Base-by-base conservation (phyloP, 2,329 filamentous ascomycete genomes). In the Scytalidium lignicola region DNA sequence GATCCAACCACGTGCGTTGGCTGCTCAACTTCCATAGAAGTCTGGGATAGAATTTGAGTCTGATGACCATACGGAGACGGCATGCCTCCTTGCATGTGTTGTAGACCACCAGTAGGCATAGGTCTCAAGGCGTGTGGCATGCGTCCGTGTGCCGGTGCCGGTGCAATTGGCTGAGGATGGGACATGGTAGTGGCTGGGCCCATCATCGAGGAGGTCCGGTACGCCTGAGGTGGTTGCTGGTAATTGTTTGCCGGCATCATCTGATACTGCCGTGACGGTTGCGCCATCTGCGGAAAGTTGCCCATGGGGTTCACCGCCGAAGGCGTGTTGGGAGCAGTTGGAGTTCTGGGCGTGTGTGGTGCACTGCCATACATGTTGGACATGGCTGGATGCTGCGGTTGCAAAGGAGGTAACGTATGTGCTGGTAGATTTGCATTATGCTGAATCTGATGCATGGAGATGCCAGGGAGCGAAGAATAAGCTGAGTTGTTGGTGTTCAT, bases 1-100 rank as follows among this genome's bases (percentile, higher is more conserved):
- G 91, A 95, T 47, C 92, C 92, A 48, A 97, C 92, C 44, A 96
- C 92, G 64, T 96, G 92, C 26, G 90, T 93, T 15, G 88, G 88
- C 61, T 84, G 82, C 12, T 85, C 81, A 28, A 68, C 70, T 43
- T 80, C 80, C 32, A 51, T 73, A 74, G 51, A 79, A 67, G 59
- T 80, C 77, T 58, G 73, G 64, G 74, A 79, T 62, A 68, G 63
- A 76, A 83, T 80, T 58, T 80, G 67, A 52, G 72, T 72, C 53
- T 78, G 77, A 49, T 76, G 75, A 47, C 76, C 79, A 61, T 86
- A 87, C 6, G 83, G 79, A 29, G 79, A 80, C 17, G 69, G 69
- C 60, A 83, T 72, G 32, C 76, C 76, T 8, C 73, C 71, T 65
- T 82, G 78, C 62, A 65, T 61, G 26, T 65, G 60, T 21, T 76